A percentile compares a stretch with the other conserved stretches of the same genome.
phyloP scores from a whole-genome alignment of 2,329 filamentous ascomycete genomes.

The Hymenoscyphus linearis region DNA sequence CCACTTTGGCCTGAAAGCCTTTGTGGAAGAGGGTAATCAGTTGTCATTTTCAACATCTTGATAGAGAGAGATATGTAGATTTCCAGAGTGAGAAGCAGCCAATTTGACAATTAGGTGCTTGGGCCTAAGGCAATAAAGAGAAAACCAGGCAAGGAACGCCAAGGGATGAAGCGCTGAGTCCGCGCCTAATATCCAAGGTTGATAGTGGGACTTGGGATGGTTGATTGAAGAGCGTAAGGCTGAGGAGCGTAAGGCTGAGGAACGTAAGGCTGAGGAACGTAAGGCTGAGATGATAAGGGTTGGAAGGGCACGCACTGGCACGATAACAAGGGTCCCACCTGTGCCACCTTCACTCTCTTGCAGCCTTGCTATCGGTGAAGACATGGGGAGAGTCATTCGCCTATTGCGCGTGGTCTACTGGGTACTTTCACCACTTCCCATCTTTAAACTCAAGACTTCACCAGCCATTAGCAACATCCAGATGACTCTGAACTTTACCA shows the following conservation, averaged over 20 bases:
- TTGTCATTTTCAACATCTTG: slow-evolving; percentile 18
- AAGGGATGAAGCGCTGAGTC: no score
- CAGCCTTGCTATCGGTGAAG: slow-evolving; percentile 5
- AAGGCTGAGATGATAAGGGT: no score
- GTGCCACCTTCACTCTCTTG: not conserved
- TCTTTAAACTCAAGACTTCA: not conserved
- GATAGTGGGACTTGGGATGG: no score
- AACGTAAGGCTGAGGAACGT: slow-evolving; percentile 18
- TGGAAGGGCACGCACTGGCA: no score
- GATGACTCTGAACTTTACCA: slow-evolving; percentile 17
- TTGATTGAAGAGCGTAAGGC: no score
- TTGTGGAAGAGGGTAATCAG: slow-evolving; percentile 25
- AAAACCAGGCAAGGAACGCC: not conserved
- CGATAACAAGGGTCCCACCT: not conserved
- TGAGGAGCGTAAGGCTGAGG: no score
- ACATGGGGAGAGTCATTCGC: slow-evolving; percentile 16
- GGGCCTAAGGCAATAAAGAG: not conserved
- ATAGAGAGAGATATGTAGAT: no score
- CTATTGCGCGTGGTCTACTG: slow-evolving; percentile 14
- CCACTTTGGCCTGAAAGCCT: slow-evolving; percentile 24
- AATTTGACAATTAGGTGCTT: not conserved
- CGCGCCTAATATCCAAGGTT: no score
- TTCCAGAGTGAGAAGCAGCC: not conserved
- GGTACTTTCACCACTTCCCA: not conserved
- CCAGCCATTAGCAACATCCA: slow-evolving; percentile 14